Base-by-base conservation (phyloP, 2,329 filamentous ascomycete genomes). In the Aureobasidium sp. region DNA sequence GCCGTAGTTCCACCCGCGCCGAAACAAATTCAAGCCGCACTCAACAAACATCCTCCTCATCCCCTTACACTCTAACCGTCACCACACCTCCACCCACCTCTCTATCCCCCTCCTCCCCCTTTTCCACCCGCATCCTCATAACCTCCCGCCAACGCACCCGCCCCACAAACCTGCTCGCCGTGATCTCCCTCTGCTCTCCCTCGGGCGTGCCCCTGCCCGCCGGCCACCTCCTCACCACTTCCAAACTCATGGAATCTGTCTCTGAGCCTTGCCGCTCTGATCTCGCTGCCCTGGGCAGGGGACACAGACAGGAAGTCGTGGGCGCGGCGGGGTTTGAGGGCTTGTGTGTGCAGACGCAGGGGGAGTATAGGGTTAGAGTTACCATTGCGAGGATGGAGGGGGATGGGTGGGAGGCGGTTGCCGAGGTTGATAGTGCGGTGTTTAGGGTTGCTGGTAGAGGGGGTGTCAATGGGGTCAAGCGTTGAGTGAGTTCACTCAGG, bases 341-440 rank as follows among this genome's bases (percentile, higher is more conserved):
- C 1, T 51, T 60, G 57, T 60, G 57, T 34, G 45, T 60, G 9
- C 3, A 49, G 44, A 14, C 17, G 25, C 15, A 34, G 9, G 57
- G 57, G 5, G 22, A 15, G 14, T 60, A 29, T 42, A 11, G 57
- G 2, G 45, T 60, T 2, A 34, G 57, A 1, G 34, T 60, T n/a
- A 60, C 57, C 1, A 17, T 60, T 14, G 57, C 45, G n/a, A 31
- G 29, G 34, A 42, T 60, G 45, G 17, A 25, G 14, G 57, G 57
- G 22, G 57, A 60, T 31, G 57, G 48, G 3, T 60, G 27, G 37
- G 57, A 60, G 36, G 34, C 44, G n/a, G 45, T 60, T 36, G 57
- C 44, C 8, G 44, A 60, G 34, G 57, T 60, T 14, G 57, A 60
- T 6, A 49, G 42, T 34, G 36, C 8, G 15, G 57, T 45, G 20